These are phyloP conservation scores for Mrakiaceae sp. DNA, from an alignment of 1,284 basidiomycete species.

Conservation along the genomic window DNA sequence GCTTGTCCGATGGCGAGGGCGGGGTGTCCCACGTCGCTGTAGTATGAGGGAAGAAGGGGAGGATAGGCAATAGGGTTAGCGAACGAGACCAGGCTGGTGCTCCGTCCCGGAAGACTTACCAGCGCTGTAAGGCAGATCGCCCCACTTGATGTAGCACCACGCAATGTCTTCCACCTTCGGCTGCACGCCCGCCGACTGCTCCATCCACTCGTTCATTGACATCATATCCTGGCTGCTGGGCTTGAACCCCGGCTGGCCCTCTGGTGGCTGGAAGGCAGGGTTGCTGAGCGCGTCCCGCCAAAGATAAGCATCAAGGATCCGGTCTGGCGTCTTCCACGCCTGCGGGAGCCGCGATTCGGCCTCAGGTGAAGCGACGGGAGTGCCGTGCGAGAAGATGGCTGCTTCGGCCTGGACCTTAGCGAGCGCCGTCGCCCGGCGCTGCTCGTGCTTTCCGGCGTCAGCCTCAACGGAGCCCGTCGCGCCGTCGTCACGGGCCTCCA, in stretches of 20 bases:
- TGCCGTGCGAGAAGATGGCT: constrained; percentile 6
- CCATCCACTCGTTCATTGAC: constrained; percentile 46
- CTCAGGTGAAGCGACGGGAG: constrained; percentile 8
- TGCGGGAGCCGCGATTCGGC: constrained; percentile 6
- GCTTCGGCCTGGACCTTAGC: constrained; percentile 1
- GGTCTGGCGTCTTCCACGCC: constrained; percentile 65
- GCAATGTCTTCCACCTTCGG: constrained; percentile 37
- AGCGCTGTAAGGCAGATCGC: constrained; percentile 78
- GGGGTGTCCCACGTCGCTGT: constrained; percentile 81
- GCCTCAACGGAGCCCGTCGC: neutral
- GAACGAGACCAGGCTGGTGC: no score
- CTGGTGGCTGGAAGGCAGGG: constrained; percentile 15
- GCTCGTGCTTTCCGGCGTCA: neutral
- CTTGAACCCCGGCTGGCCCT: constrained; percentile 15
- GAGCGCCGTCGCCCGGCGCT: constrained; percentile 2
- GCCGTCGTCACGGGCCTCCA: neutral
- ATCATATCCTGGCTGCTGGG: constrained; percentile 22
- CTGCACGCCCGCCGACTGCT: constrained; percentile 32
- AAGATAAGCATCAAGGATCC: constrained; percentile 59
- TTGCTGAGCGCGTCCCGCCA: constrained; percentile 30
- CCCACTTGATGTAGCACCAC: constrained; percentile 46
- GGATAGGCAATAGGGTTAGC: neutral
- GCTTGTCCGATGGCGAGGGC: constrained; percentile 44
- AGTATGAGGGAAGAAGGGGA: constrained; percentile 8
- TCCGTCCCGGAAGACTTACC: constrained; percentile 39